phyloP scores from a whole-genome alignment of 1,284 basidiomycete species.

The Ceratobasidium sp. region DNA sequence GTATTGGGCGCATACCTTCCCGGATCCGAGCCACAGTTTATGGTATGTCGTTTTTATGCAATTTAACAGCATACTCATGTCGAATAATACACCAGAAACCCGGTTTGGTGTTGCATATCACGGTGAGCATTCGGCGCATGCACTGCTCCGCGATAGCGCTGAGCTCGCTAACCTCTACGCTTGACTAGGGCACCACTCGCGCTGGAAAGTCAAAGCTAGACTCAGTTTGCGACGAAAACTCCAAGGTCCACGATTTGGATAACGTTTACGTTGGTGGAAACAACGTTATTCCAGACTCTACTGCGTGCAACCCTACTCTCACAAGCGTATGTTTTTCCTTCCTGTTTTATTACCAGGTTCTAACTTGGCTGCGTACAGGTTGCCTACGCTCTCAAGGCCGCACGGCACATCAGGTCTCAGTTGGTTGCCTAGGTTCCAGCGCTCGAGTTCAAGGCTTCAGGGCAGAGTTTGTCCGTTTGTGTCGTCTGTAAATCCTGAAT shows the following conservation, averaged over 20 bases:
- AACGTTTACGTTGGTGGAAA: slow-evolving; percentile 41
- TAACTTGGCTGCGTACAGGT: not conserved
- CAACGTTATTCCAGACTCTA: slow-evolving; percentile 33
- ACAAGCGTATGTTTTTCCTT: slow-evolving; percentile 32
- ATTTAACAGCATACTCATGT: not conserved
- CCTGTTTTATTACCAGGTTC: not conserved
- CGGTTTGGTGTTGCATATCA: slow-evolving; percentile 30
- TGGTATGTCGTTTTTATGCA: slow-evolving; percentile 12
- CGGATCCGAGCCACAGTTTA: slow-evolving; percentile 37
- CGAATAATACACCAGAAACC: not conserved
- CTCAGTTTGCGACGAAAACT: slow-evolving; percentile 34
- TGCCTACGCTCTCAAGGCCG: slow-evolving; percentile 20
- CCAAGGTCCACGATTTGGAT: not conserved
- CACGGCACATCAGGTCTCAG: not conserved
- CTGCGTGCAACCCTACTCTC: slow-evolving; percentile 41
- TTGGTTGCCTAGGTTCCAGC: not conserved
- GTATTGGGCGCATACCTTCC: slow-evolving; percentile 30
- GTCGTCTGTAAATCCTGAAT: not conserved
- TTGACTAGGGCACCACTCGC: slow-evolving; percentile 32
- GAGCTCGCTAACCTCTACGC: not conserved
- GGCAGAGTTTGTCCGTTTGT: not conserved
- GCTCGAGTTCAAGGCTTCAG: not conserved
- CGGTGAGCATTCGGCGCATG: not conserved
- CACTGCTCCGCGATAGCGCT: not conserved
- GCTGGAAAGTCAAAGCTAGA: not conserved